A percentile compares a stretch with the other conserved stretches of the same genome.
phyloP scores from a whole-genome alignment of 2,329 filamentous ascomycete species.

The Neocucurbitaria cava region DNA sequence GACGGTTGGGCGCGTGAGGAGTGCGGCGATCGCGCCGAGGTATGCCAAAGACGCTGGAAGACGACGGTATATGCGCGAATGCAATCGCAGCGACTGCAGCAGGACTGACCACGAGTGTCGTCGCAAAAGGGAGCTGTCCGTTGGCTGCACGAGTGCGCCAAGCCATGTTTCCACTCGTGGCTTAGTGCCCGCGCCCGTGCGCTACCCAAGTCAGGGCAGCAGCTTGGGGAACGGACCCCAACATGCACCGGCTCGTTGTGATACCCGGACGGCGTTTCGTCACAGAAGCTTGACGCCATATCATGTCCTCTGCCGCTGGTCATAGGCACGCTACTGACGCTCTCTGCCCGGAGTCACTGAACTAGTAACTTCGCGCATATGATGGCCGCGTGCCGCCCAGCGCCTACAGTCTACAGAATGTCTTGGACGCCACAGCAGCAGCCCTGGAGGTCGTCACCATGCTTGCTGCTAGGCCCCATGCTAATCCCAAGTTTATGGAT shows the following conservation, averaged over 20 bases:
- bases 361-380: not conserved
- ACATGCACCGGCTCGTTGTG: conserved; percentile 16
- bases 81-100: conserved; percentile 1
- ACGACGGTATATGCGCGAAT: not conserved
- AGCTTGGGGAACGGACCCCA: conserved; percentile 7
- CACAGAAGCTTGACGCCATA: not conserved
- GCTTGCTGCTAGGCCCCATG: not conserved
- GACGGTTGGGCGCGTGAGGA: conserved; percentile 14
- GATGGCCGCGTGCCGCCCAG: not conserved
- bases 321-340: not conserved
- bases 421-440: not conserved
- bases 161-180: conserved; percentile 1
- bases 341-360: not conserved
- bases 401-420: not conserved
- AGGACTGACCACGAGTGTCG: conserved; percentile 4
- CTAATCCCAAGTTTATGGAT: not conserved
- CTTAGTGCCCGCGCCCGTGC: not conserved
- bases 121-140: conserved; percentile 24
- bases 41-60: not conserved
- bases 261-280: conserved; percentile 12
- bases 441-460: not conserved
- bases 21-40: not conserved
- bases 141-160: conserved; percentile 10
- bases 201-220: not conserved
- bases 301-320: not conserved